A percentile compares a stretch with the other conserved stretches of the same genome.
phyloP scores from a whole-genome alignment of 345 rosid species.

The Gossypium australe region DNA sequence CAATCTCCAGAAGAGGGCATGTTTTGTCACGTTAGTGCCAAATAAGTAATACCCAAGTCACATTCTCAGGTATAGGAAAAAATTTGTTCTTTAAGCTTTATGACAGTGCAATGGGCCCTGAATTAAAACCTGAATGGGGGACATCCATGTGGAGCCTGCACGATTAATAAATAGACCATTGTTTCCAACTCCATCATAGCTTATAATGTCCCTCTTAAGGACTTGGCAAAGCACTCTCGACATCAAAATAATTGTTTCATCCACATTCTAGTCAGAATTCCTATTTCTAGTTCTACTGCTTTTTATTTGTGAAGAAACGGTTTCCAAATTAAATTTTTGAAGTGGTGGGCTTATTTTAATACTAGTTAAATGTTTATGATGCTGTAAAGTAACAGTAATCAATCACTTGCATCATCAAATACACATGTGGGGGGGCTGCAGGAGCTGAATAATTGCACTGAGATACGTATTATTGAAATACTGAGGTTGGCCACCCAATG shows the following conservation, averaged over 20 bases:
- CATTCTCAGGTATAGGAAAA: not conserved
- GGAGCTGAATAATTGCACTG: constrained; percentile 2
- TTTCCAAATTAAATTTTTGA: not conserved
- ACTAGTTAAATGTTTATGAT: not conserved
- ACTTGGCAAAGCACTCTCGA: not conserved
- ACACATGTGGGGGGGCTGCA: not conserved
- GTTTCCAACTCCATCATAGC: constrained; percentile 10
- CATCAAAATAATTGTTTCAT: not conserved
- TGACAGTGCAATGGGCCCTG: not conserved
- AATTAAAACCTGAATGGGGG: not conserved
- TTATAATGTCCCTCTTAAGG: not conserved
- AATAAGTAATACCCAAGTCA: not conserved
- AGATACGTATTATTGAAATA: not conserved
- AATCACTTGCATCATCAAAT: constrained; percentile 3
- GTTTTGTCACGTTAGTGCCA: constrained; percentile 11
- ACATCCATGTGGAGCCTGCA: constrained; percentile 18
- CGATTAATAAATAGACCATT: not conserved
- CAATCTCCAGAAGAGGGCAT: not conserved
- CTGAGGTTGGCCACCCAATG: not conserved
- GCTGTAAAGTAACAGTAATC: constrained; percentile 1
- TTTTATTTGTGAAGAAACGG: not conserved
- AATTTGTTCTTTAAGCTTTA: not conserved
- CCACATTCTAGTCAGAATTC: not conserved
- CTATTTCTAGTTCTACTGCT: too few species aligned
- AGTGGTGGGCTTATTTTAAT: not conserved